Conservation (phyloP, 306 rosid species). For the Astragalus glycyphyllos region DNA sequence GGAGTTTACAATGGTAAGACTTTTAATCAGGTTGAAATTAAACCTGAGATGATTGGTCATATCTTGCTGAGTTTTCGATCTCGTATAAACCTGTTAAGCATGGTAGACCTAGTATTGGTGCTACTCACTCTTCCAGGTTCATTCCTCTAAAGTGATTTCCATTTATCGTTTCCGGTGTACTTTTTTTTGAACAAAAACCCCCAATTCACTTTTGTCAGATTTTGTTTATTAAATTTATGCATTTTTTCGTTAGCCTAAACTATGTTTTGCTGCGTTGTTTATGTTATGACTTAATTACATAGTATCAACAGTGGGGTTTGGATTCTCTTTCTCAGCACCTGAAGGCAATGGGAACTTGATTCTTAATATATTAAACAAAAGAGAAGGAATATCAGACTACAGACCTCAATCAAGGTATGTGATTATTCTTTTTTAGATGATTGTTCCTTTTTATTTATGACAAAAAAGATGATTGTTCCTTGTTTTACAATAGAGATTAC, state of each 20-base stretch:
- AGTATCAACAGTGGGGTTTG: constrained; percentile 12
- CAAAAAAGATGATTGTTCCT: too few relatives aligned
- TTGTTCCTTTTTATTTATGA: too few relatives aligned
- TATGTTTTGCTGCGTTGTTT: constrained; percentile 32
- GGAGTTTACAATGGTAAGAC: constrained; percentile 98
- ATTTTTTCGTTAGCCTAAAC: constrained; percentile 10
- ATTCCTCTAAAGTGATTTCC: constrained; percentile 87
- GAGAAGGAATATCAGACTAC: too few relatives aligned
- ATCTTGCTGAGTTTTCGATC: constrained; percentile 90
- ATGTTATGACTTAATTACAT: constrained; percentile 11
- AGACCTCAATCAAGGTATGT: too few relatives aligned
- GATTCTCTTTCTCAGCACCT: too few relatives aligned
- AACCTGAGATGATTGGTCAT: constrained; percentile 92
- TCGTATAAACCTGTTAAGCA: constrained; percentile 98
- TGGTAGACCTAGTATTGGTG: constrained; percentile 98
- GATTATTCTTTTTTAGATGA: too few relatives aligned
- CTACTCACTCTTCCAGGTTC: constrained; percentile 97
- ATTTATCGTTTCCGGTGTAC: constrained; percentile 36
- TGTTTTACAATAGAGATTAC: too few relatives aligned
- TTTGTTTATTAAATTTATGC: constrained; percentile 36
- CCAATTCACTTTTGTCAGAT: constrained; percentile 21
- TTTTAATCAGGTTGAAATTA: constrained; percentile 91
- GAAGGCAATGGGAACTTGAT: too few relatives aligned
- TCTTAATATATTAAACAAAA: too few relatives aligned
- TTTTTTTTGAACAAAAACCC: constrained; percentile 14